Conservation (phyloP, 1,284 basidiomycete genomes). For the Vanrija humicola region DNA sequence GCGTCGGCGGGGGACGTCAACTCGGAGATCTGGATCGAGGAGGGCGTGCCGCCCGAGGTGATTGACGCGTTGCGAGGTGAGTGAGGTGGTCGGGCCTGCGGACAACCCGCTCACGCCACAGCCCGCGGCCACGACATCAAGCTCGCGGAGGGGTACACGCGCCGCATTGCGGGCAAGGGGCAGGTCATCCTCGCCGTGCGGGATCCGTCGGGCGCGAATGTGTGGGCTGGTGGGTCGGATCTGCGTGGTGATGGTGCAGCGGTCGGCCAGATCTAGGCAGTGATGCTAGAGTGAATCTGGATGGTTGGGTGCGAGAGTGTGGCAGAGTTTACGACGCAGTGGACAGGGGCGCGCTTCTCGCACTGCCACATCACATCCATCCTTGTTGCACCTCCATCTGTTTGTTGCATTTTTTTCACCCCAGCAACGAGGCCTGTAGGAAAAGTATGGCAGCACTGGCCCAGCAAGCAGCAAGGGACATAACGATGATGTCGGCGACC, state of each 20-base stretch:
- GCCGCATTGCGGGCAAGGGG: constrained; percentile 82
- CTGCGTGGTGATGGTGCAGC: constrained; percentile 83
- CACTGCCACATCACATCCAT: too few species aligned
- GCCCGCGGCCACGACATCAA: constrained; percentile 84
- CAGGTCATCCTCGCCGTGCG: constrained; percentile 75
- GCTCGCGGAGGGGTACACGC: constrained; percentile 58
- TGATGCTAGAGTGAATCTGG: not conserved
- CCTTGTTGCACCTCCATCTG: too few species aligned
- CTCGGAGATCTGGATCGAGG: constrained; percentile 82
- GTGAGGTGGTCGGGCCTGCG: constrained; percentile 18
- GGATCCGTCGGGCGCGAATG: constrained; percentile 60
- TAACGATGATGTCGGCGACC: too few species aligned
- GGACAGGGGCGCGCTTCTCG: too few species aligned
- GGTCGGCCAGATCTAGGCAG: constrained; percentile 68
- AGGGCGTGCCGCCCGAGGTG: constrained; percentile 64
- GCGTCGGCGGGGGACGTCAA: constrained; percentile 61
- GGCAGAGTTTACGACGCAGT: too few species aligned
- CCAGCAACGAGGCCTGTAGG: too few species aligned
- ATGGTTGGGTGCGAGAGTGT: too few species aligned
- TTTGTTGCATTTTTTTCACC: too few species aligned
- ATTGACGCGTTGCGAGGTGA: constrained; percentile 61
- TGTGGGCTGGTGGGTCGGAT: constrained; percentile 88
- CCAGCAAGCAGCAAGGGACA: too few species aligned
- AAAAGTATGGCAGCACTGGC: too few species aligned
- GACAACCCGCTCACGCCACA: constrained; percentile 27